Base-by-base conservation (phyloP, 495 filamentous ascomycete species). In the Neurospora hispaniola region DNA sequence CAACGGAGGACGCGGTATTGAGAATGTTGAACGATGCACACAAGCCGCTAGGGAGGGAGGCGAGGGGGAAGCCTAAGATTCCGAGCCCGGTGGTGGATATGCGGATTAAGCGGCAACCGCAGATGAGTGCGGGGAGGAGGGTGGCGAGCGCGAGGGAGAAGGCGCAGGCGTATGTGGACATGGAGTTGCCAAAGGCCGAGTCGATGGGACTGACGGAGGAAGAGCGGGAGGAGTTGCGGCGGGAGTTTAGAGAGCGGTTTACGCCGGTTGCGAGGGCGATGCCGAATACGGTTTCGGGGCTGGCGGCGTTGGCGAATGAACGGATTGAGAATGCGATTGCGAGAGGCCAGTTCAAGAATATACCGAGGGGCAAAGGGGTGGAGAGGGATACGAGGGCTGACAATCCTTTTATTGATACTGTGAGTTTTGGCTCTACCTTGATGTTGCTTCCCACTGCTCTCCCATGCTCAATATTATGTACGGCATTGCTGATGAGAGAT, bases 321-420 rank as follows among this genome's bases (percentile, higher is more conserved):
- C 88, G 93, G 43, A 99, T 99, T 44, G 94, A 97, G 77, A 92
- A 97, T 79, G 96, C 96, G 3, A 97, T 97, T 76, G 91, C 93
- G 10, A 86, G 94, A 35, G 96, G 96, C 0, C 92, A 97, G 78
- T 99, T 99, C 81, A 90, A 94, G 77, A 90, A 93, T 71, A 92
- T 98, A 5, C 89, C 91, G 3, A 86, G 96, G 12, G 96, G 96
- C 0, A 92, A 93, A 75, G 90, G 89, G 16, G 85, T 93, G 1
- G 88, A 94, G 80, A 84, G 90, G 23, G 95, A 97, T 78, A 84
- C 93, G 70, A 90, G 93, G 77, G 92, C 92, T 3, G 91, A 90
- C 74, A 96, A 90, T 77, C 94, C 96, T 0, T 99, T 96, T 79
- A 86, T 98, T 42, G 94, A 98, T 79, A 98, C 96, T 2, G 79